Percentiles rank a stretch among this genome's conserved stretches.
These are phyloP conservation scores for Carex kokanica DNA, from an alignment of 176 grass and related monocot species.

Conservation along the genomic window DNA sequence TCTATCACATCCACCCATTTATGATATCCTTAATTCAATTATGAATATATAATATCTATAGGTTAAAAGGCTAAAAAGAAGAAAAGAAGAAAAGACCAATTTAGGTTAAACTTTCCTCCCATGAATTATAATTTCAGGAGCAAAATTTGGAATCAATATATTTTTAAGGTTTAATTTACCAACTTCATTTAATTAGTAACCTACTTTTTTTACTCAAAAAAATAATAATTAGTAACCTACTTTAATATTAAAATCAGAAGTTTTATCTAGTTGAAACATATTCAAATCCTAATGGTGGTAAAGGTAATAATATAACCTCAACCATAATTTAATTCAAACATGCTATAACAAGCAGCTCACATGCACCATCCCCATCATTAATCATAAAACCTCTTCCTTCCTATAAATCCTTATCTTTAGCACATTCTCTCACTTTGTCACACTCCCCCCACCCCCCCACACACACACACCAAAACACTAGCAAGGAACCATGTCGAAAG, in stretches of 20 bases:
- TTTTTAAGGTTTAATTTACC: not conserved
- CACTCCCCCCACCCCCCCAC: conserved; percentile 11
- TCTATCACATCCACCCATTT: conserved; percentile 6
- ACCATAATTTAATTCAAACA: conserved; percentile 1
- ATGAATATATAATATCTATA: conserved; percentile 14
- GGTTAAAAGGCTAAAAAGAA: not conserved
- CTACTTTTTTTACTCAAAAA: too few relatives aligned
- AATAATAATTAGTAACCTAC: too few relatives aligned
- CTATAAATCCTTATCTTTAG: conserved; percentile 24
- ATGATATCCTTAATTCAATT: not conserved
- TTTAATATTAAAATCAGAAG: not conserved
- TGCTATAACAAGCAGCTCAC: not conserved
- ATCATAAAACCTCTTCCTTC: conserved; percentile 3
- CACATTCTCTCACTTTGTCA: conserved; percentile 15
- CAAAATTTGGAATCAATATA: not conserved
- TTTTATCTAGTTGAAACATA: not conserved
- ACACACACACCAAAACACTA: not conserved
- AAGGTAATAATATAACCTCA: not conserved
- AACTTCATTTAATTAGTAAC: not conserved
- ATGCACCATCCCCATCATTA: conserved; percentile 7
- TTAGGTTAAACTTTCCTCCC: not conserved
- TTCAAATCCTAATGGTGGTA: not conserved
- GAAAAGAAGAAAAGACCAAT: not conserved
- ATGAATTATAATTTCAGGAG: not conserved
- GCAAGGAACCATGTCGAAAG: conserved; percentile 1